A percentile compares a stretch with the other conserved stretches of the same genome.
These are phyloP conservation scores for Pichia inconspicua DNA, from an alignment of 1,139 yeast species.

Conservation along the genomic window DNA sequence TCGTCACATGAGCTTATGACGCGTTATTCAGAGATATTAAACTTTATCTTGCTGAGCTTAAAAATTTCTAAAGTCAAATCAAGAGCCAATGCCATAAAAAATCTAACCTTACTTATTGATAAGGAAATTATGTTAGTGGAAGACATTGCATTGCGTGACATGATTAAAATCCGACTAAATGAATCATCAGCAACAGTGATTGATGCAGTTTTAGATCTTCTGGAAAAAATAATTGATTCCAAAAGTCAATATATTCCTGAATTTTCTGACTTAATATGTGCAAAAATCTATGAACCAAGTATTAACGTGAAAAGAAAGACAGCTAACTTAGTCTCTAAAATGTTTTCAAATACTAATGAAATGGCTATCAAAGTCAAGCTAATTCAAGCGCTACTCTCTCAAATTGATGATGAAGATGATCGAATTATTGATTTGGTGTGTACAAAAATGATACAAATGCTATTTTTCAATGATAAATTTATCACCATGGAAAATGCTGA, in stretches of 20 bases:
- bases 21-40: constrained; percentile 47
- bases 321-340: constrained; percentile 41
- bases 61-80: constrained; percentile 51
- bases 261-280: constrained; percentile 45
- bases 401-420: constrained; percentile 68
- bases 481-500: too few relatives aligned
- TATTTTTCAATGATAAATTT: constrained; percentile 30
- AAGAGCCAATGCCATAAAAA: constrained; percentile 58
- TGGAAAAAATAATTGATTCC: constrained; percentile 42
- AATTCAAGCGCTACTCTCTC: constrained; percentile 42
- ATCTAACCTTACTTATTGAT: constrained; percentile 44
- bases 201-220: constrained; percentile 66
- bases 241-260: constrained; percentile 40
- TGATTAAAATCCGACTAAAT: constrained; percentile 43
- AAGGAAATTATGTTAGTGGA: constrained; percentile 44
- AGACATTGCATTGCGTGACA: constrained; percentile 42
- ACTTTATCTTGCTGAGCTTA: constrained; percentile 40
- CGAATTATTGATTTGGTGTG: constrained; percentile 41
- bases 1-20: constrained; percentile 27
- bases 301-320: constrained; percentile 59
- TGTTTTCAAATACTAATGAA: constrained; percentile 35
- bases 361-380: constrained; percentile 35
- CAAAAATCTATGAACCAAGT: constrained; percentile 51
- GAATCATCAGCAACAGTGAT: constrained; percentile 67
- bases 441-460: constrained; percentile 34